Evolutionary conservation across 108 stramenopile genomes (phyloP).

Genomic region (Fragilariopsis cylindrus): DNA sequence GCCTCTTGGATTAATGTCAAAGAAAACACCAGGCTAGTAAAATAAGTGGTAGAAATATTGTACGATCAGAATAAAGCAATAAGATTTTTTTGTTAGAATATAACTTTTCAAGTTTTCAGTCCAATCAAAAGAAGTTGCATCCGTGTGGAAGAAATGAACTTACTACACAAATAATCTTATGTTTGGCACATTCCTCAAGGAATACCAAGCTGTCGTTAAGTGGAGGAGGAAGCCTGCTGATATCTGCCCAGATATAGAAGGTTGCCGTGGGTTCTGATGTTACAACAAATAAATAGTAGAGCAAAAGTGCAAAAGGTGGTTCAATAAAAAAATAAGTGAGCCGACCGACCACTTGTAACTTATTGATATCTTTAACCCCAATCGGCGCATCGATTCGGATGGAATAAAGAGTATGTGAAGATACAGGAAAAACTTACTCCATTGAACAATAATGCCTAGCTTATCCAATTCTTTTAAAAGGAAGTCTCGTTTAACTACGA

Average conservation of each 20-base stretch:
- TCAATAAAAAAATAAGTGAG: too few relatives aligned
- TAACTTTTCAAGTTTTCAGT: too few relatives aligned
- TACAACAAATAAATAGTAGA: background rate
- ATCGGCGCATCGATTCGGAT: background rate
- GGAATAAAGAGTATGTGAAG: background rate
- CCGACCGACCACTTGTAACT: too few relatives aligned
- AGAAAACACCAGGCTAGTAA: slow-evolving; percentile 41
- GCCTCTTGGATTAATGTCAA: slow-evolving; percentile 42
- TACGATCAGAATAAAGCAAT: too few relatives aligned
- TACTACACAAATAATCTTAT: slow-evolving; percentile 42
- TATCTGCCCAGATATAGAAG: slow-evolving; percentile 50
- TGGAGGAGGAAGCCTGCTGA: slow-evolving; percentile 32
- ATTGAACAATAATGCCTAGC: background rate
- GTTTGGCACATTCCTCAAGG: slow-evolving; percentile 46
- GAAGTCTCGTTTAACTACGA: too few relatives aligned
- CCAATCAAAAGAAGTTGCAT: too few relatives aligned
- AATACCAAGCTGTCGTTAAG: slow-evolving; percentile 45
- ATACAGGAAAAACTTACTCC: slow-evolving; percentile 1
- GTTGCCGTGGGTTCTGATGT: slow-evolving; percentile 36
- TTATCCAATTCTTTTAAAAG: slow-evolving; percentile 7
- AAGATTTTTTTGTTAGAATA: too few relatives aligned
- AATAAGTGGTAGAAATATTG: too few relatives aligned
- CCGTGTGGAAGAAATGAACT: background rate
- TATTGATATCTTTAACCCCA: too few relatives aligned
- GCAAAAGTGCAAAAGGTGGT: background rate